Percentiles rank a stretch among this genome's conserved stretches.
Conservation (phyloP, 495 filamentous ascomycete species). For the Podospora australis region DNA sequence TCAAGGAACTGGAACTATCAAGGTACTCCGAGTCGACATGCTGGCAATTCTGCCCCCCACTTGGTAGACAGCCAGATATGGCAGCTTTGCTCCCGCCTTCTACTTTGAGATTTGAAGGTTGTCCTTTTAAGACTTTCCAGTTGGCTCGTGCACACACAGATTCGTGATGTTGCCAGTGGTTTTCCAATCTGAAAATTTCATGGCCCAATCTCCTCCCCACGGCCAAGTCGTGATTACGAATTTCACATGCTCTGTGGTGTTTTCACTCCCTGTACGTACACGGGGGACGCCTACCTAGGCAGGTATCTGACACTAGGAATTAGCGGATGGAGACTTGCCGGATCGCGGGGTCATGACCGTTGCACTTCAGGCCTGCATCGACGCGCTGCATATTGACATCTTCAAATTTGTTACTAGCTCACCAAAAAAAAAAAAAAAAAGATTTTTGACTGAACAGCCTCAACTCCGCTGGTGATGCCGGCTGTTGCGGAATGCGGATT, state of each 20-base stretch:
- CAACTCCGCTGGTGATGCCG: no score
- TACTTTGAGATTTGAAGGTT: slow-evolving; percentile 14
- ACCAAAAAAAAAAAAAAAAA: no score
- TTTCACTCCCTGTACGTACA: no score
- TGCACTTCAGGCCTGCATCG: neutral
- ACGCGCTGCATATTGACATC: slow-evolving; percentile 7
- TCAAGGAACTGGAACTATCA: no score
- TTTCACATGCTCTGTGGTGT: slow-evolving; percentile 9
- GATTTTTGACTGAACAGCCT: no score
- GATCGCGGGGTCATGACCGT: slow-evolving; percentile 13
- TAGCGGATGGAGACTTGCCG: slow-evolving; percentile 9
- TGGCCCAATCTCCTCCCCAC: neutral
- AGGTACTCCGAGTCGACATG: neutral
- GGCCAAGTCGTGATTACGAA: neutral
- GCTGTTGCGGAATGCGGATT: no score
- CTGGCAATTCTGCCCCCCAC: neutral
- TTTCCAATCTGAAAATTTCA: no score
- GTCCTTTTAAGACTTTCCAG: no score
- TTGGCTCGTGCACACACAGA: slow-evolving; percentile 13
- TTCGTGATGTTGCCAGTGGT: no score
- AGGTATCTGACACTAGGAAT: no score
- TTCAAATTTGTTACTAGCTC: no score
- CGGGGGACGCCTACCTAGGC: no score
- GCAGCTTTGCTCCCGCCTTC: slow-evolving; percentile 12
- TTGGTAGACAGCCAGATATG: slow-evolving; percentile 12